Evolutionary conservation across 805 yeast genomes (phyloP), one percentile per base, ranked within the genome.

Genomic region (Yarrowia yakushimensis): DNA sequence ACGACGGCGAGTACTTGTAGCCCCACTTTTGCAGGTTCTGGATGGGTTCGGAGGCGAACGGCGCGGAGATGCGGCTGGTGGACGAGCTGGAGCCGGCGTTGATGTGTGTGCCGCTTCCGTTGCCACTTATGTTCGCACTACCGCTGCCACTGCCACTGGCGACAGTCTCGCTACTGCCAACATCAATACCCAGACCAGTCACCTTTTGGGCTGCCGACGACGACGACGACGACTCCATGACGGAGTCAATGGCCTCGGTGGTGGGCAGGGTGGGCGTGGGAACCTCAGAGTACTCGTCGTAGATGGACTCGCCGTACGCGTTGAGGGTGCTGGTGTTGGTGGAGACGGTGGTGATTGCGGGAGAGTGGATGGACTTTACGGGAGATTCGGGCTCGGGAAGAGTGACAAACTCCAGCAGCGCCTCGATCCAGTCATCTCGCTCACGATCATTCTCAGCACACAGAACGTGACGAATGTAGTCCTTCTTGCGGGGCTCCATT

Each of bases 401-500:
- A 13, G 66, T 60, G 12, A 60, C 63, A 48, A 31, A 50, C 20
- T 63, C 76, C 31, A 79, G 72, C 15, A 81, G 67, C 0, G 77
- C 77, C 17, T 81, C 78, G 9, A 88, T 82, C 94, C 96, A 88
- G 10, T 76, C 76, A 68, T 87, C 92, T 63, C 93, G 79, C 69
- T 90, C 96, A 27, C 78, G 80, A 46, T 87, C 87, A 9, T 87
- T 84, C 71, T 91, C 96, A 1, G 94, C 87, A 72, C 96, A 89
- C 60, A 90, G 81, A 57, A 82, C 80, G 68, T 86, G 89, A 66
- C 66, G 43, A 18, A 37, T 54, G 28, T 65, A 66, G 37, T 77
- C 78, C 36, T 72, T 66, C 64, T 78, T 77, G 65, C 77, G 76
- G 33, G 73, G 75, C 67, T 79, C 83, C 65, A 69, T 67, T 10